phyloP scores from a whole-genome alignment of 2,329 filamentous ascomycete species.

The Macrophomina tecta region DNA sequence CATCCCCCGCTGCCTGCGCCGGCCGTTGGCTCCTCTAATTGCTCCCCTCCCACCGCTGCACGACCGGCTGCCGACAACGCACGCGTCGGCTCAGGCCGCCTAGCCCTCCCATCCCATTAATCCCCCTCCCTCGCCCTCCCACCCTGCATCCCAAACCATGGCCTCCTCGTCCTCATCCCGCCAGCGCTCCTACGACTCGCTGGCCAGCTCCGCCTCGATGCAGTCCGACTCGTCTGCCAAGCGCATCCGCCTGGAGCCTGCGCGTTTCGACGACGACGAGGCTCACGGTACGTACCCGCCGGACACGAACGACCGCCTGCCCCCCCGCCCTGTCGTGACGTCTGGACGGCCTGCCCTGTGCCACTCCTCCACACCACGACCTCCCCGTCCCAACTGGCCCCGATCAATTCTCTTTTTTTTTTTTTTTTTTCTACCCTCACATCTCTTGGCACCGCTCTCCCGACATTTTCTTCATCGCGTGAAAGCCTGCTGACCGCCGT shows the following conservation, averaged over 20 bases:
- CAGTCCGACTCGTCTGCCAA: slow-evolving; percentile 25
- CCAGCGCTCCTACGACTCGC: slow-evolving; percentile 28
- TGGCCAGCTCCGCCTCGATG: slow-evolving; percentile 26
- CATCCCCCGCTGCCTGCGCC: slow-evolving; percentile 12
- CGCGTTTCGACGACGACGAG: slow-evolving; percentile 28
- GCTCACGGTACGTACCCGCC: slow-evolving; percentile 24
- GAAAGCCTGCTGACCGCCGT: slow-evolving; percentile 4
- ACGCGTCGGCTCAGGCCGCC: not conserved
- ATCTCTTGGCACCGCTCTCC: not conserved
- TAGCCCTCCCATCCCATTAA: not conserved
- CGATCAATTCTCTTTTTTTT: not conserved
- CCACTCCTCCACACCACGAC: slow-evolving; percentile 12
- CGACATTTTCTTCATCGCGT: not conserved
- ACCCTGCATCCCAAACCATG: slow-evolving; percentile 6
- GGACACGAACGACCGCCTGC: not conserved
- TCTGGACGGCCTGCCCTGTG: not conserved
- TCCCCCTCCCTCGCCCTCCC: not conserved
- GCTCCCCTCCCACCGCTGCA: not conserved
- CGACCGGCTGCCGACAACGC: not conserved
- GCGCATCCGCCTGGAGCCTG: slow-evolving; percentile 28
- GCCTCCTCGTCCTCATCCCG: slow-evolving; percentile 25
- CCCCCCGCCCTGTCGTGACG: slow-evolving; percentile 5
- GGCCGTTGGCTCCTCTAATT: slow-evolving; percentile 1
- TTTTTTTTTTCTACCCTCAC: not conserved
- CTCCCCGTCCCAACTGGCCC: not conserved